Evolutionary conservation across 192 early-diverging fungal species (phyloP).

Genomic region (Pilobolus umbonatus): DNA sequence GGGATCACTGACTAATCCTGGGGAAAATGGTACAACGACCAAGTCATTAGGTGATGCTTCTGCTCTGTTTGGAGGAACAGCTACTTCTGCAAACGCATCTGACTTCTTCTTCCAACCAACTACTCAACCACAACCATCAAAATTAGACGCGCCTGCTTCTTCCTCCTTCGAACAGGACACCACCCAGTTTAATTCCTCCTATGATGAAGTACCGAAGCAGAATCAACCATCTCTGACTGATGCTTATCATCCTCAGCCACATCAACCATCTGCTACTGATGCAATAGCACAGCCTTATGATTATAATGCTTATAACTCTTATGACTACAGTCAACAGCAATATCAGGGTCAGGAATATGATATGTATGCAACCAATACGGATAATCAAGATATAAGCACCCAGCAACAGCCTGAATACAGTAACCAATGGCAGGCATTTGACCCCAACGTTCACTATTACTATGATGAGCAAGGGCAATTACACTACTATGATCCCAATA

Average conservation of each 20-base stretch:
- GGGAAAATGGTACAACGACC: background rate
- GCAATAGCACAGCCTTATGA: conserved; percentile 11
- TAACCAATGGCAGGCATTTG: conserved; percentile 22
- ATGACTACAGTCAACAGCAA: background rate
- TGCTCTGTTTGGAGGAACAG: conserved; percentile 15
- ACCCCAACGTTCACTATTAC: conserved; percentile 33
- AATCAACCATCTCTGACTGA: background rate
- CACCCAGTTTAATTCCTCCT: background rate
- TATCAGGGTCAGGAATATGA: background rate
- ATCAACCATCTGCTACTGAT: background rate
- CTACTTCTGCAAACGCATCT: background rate
- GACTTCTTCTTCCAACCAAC: background rate
- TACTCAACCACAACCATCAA: background rate
- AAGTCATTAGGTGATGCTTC: conserved; percentile 13
- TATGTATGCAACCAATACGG: background rate
- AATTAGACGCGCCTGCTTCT: background rate
- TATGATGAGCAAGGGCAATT: conserved; percentile 32
- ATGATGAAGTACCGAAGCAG: background rate
- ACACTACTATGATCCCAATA: conserved; percentile 35
- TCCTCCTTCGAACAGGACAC: conserved; percentile 8
- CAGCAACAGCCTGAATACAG: conserved; percentile 14
- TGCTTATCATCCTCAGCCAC: conserved; percentile 11
- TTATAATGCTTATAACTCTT: background rate
- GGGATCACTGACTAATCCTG: too few relatives aligned
- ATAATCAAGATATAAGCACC: background rate